Evolutionary conservation across 1,139 yeast genomes (phyloP).

Genomic region (Candida gigantensis): DNA sequence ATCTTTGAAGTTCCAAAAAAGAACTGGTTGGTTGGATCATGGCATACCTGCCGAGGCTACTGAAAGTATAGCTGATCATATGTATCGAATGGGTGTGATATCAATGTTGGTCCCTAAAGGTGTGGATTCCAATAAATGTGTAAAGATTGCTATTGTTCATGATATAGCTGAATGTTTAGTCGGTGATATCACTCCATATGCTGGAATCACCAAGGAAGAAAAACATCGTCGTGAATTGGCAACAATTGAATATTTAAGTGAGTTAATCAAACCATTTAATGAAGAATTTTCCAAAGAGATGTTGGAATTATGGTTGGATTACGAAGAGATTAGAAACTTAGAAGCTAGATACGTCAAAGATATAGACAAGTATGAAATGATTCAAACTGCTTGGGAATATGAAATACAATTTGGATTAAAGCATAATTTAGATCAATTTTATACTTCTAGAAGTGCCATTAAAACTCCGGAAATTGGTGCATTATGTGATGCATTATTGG

Average conservation of each 20-base stretch:
- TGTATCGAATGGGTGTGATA: constrained; percentile 93
- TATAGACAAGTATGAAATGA: constrained; percentile 90
- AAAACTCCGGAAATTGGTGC: constrained; percentile 70
- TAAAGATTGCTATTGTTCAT: constrained; percentile 84
- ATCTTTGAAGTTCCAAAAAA: constrained; percentile 71
- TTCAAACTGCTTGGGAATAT: constrained; percentile 88
- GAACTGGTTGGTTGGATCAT: constrained; percentile 94
- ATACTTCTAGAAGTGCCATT: constrained; percentile 60
- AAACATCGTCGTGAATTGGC: constrained; percentile 81
- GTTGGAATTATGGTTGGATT: constrained; percentile 80
- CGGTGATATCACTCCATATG: constrained; percentile 93
- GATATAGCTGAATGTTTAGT: constrained; percentile 94
- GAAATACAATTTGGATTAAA: constrained; percentile 63
- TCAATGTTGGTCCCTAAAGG: constrained; percentile 64
- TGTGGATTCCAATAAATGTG: constrained; percentile 57
- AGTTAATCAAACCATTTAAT: constrained; percentile 65
- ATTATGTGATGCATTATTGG: constrained; percentile 68
- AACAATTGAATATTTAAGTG: constrained; percentile 68
- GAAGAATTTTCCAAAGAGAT: constrained; percentile 64
- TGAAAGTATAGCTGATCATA: constrained; percentile 90
- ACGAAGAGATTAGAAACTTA: constrained; percentile 75
- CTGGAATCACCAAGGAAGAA: constrained; percentile 60
- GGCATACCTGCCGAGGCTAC: constrained; percentile 51
- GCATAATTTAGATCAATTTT: constrained; percentile 66
- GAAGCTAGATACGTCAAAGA: constrained; percentile 94